A percentile compares a stretch with the other conserved stretches of the same genome.
These are phyloP conservation scores for Lepidium africanum DNA, from an alignment of 345 rosid genomes.

Conservation along the genomic window DNA sequence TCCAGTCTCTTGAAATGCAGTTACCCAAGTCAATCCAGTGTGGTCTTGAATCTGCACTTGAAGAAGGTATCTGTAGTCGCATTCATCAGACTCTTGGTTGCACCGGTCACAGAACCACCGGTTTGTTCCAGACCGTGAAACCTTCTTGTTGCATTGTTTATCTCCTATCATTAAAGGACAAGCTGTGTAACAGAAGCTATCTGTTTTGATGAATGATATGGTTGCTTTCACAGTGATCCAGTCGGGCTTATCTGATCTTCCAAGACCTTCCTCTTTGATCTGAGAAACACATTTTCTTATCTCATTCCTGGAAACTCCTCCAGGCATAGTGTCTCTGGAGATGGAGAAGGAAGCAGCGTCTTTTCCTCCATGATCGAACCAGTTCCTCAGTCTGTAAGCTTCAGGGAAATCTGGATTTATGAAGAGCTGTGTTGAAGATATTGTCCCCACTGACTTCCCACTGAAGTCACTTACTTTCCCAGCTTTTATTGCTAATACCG, in stretches of 20 bases:
- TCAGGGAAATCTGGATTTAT: slow-evolving; percentile 78
- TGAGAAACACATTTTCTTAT: slow-evolving; percentile 61
- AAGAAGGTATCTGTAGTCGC: slow-evolving; percentile 83
- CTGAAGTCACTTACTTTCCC: slow-evolving; percentile 83
- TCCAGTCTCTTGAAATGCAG: slow-evolving; percentile 83
- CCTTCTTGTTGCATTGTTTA: slow-evolving; percentile 80
- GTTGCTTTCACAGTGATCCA: slow-evolving; percentile 75
- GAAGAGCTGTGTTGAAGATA: slow-evolving; percentile 74
- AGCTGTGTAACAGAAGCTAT: slow-evolving; percentile 79
- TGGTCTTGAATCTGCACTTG: slow-evolving; percentile 90
- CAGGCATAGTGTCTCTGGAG: slow-evolving; percentile 51
- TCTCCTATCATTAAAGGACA: slow-evolving; percentile 88
- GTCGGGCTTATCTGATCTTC: slow-evolving; percentile 84
- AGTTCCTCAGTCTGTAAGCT: slow-evolving; percentile 50
- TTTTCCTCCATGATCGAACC: slow-evolving; percentile 75
- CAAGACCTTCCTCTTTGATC: slow-evolving; percentile 87
- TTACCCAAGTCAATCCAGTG: slow-evolving; percentile 72
- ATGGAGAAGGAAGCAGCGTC: slow-evolving; percentile 53
- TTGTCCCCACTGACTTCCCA: slow-evolving; percentile 78
- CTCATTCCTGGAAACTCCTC: slow-evolving; percentile 52
- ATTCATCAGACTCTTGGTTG: slow-evolving; percentile 78
- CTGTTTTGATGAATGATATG: slow-evolving; percentile 62
- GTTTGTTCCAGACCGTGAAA: slow-evolving; percentile 40
- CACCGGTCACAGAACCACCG: slow-evolving; percentile 85
- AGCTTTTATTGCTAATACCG: slow-evolving; percentile 81